phyloP scores from a whole-genome alignment of 2,329 filamentous ascomycete species.

The Aspergillus alliaceus region DNA sequence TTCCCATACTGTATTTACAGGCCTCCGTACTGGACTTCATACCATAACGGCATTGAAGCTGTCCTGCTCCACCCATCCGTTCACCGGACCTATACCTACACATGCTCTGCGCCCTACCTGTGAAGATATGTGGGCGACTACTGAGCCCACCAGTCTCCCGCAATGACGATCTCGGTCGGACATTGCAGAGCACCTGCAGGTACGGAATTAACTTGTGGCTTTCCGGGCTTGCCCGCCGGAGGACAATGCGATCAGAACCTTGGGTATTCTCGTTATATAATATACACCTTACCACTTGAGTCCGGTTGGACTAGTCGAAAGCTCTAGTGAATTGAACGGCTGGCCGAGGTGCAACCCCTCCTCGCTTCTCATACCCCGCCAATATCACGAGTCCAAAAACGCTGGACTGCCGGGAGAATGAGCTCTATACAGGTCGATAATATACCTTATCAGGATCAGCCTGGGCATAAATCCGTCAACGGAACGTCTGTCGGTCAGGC shows the following conservation, averaged over 20 bases:
- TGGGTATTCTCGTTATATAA: not conserved
- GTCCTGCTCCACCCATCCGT: too few species aligned
- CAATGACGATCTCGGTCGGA: not conserved
- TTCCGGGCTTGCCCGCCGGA: not conserved
- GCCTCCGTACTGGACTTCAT: too few species aligned
- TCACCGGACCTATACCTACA: not conserved
- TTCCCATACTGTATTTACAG: too few species aligned
- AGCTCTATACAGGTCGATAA: not conserved
- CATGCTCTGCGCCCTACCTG: not conserved
- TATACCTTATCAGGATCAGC: not conserved
- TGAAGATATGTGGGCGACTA: not conserved
- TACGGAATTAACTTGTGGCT: not conserved
- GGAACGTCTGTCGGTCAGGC: not conserved
- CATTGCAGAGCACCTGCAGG: not conserved
- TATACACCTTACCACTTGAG: not conserved
- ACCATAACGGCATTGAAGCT: too few species aligned
- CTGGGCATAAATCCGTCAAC: not conserved
- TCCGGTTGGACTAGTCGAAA: conserved; percentile 5
- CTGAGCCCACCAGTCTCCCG: not conserved
- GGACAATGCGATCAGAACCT: not conserved
- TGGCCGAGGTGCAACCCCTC: not conserved
- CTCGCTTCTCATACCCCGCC: conserved; percentile 2
- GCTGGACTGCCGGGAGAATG: not conserved
- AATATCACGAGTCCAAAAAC: conserved; percentile 9
- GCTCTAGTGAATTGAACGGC: conserved; percentile 5